These are phyloP conservation scores for Gracilaria caudata DNA, from an alignment of 23 red algal species.

Conservation along the genomic window DNA sequence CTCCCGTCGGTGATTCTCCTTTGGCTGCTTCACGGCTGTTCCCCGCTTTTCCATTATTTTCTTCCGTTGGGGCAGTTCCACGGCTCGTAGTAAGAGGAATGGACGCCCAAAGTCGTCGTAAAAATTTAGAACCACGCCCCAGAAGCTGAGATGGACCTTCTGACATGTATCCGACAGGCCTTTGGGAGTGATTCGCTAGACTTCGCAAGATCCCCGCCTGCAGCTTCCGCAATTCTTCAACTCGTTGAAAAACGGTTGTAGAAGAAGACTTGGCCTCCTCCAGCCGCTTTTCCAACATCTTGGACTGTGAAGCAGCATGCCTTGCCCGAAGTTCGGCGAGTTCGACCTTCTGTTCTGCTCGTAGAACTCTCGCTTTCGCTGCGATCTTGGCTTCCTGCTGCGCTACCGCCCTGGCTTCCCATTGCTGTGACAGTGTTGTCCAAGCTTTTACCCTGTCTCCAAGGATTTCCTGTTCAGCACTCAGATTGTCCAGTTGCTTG, in stretches of 20 bases:
- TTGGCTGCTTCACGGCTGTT: too few relatives aligned
- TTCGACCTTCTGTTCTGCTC: not conserved
- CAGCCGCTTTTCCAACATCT: not conserved
- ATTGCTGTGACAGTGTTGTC: not conserved
- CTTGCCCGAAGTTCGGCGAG: not conserved
- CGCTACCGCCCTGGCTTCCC: not conserved
- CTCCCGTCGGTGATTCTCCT: too few relatives aligned
- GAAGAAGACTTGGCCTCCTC: not conserved
- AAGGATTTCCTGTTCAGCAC: not conserved
- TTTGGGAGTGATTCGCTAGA: not conserved
- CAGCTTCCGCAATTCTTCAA: slow-evolving; percentile 2
- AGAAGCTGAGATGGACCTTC: not conserved
- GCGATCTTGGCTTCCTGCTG: not conserved
- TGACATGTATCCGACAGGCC: not conserved
- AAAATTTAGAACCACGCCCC: not conserved
- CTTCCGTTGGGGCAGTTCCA: too few relatives aligned
- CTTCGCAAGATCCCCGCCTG: not conserved
- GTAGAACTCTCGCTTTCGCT: not conserved
- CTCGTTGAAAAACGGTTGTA: not conserved
- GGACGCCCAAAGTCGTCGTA: too few relatives aligned
- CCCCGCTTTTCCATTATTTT: too few relatives aligned
- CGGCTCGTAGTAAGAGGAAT: too few relatives aligned
- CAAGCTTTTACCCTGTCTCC: not conserved
- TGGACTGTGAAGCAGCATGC: not conserved
- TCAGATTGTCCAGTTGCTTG: not conserved